Percentiles rank a stretch among this genome's conserved stretches.
Evolutionary conservation across 768 basidiomycete genomes (phyloP).

Genomic region (Pleurotus eryngii): DNA sequence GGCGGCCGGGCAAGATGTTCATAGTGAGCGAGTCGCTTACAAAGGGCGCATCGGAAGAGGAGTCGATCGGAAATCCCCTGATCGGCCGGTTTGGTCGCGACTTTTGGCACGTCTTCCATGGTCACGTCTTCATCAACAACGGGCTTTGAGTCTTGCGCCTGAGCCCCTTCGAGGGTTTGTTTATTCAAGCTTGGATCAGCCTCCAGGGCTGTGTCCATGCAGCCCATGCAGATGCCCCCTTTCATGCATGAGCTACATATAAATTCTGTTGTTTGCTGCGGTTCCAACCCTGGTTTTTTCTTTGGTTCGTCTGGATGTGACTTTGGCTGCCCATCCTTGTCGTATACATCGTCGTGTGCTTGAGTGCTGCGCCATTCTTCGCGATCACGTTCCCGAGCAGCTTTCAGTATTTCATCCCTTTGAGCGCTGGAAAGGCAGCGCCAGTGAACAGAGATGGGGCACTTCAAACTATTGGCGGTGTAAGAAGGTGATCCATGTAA

Average conservation of each 20-base stretch:
- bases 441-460: conserved; percentile 78
- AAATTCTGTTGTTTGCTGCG: conserved; percentile 71
- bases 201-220: conserved; percentile 53
- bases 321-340: conserved; percentile 17
- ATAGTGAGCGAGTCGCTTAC: conserved; percentile 84
- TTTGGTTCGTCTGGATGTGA: conserved; percentile 28
- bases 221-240: conserved; percentile 77
- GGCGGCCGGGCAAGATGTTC: conserved; percentile 57
- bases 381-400: conserved; percentile 52
- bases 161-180: conserved; percentile 1
- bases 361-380: conserved; percentile 31
- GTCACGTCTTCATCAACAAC: conserved; percentile 23
- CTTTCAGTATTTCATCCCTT: conserved; percentile 70
- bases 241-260: conserved; percentile 74
- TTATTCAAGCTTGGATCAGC: conserved; percentile 33
- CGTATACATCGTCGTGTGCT: conserved; percentile 18
- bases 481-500: conserved; percentile 9
- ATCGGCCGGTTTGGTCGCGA: conserved; percentile 14
- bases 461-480: conserved; percentile 56
- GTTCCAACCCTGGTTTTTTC: conserved; percentile 44
- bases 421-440: conserved; percentile 62
- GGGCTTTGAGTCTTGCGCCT: conserved; percentile 4
- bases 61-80: conserved; percentile 32
- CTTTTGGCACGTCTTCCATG: conserved; percentile 28
- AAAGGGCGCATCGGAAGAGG: conserved; percentile 79